Evolutionary conservation across 2,329 filamentous ascomycete genomes (phyloP), one percentile per base, ranked within the genome.

Genomic region (Botrytis sinoallii): DNA sequence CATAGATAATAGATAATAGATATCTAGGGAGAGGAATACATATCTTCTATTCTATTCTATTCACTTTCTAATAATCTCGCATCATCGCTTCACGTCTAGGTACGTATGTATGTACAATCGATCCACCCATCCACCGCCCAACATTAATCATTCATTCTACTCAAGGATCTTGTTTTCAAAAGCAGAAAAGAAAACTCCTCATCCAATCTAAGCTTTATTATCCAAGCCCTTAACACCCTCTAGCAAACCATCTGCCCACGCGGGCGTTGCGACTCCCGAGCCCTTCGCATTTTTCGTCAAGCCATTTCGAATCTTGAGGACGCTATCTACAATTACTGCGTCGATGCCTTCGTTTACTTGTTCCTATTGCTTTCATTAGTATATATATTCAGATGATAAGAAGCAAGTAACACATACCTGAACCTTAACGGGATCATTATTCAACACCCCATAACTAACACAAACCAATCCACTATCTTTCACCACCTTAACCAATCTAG

Each of bases 291-390:
- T 80, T 65, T 80, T 81, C 0, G 79, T 81, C 2, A 99, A 87
- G 0, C 94, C 95, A 83, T 97, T 94, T 65, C 95, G 90, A 78
- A 99, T 98, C 59, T 93, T 93, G 44, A 98, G 88, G 4, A 99
- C 95, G 75, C 90, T 96, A 81, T 99, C 96, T 22, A 98, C 96
- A 80, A 99, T 99, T 71, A 99, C 95, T 1, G 96, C 96, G 81
- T 99, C 96, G 75, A 99, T 98, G 66, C 96, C 95, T 83, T 98
- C 93, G 72, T 93, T 93, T 16, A 97, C 93, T 90, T 99, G 96
- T 81, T 77, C 78, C 69, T 76, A n/a, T 70, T 38, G 59, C 70
- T 68, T 57, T 74, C 29, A 18, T 74, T 73, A 77, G 75, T 69
- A 63, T 67, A 2, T 42, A 4, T 35, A 48, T 64, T 8, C 7